Evolutionary conservation across 331 rosid species (phyloP), one percentile per base, ranked within the genome.

Genomic region (Dryas integrifolia): DNA sequence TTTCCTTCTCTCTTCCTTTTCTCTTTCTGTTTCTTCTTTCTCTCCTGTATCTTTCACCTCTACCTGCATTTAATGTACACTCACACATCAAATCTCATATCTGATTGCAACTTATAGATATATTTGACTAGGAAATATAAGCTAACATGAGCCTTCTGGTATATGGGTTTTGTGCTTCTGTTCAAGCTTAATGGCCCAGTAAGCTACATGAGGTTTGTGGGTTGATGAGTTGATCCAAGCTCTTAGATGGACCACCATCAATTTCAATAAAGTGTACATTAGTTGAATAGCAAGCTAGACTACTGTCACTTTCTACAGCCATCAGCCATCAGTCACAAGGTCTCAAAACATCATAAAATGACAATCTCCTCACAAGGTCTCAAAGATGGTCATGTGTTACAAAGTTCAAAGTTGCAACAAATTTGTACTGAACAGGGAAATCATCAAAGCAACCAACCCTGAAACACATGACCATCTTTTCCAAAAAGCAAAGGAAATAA

Each of bases 31-130:
- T 79, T 79, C 86, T 70, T 78, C 80, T 84, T 77, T 79, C 74
- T 78, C 86, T 76, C 82, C 77, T 75, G 64, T 75, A 80, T 84
- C 91, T 77, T 84, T 85, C 83, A 67, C 81, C 78, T 76, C 87
- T 75, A 83, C 91, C 98, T 91, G 97, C 96, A 77, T 59, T 71
- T 51, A 45, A 24, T 59, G 53, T 35, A 67, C 67, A 70, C 78
- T 70, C 81, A 77, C 76, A 73, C 76, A 73, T 81, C 67, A 86
- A 78, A 47, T 70, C 43, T 61, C 84, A 46, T 35, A 59, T 69
- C 71, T 66, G n/a, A n/a, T 73, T 41, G 39, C 65, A 61, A 58
- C 65, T 24, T 72, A 61, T 48, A 41, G 1, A 15, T 7, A 49
- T 49, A 58, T 46, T 44, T 76, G 52, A 49, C 12, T 52, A 50